Base-by-base conservation (phyloP, 345 rosid genomes). In the Eucalyptus melliodora region DNA sequence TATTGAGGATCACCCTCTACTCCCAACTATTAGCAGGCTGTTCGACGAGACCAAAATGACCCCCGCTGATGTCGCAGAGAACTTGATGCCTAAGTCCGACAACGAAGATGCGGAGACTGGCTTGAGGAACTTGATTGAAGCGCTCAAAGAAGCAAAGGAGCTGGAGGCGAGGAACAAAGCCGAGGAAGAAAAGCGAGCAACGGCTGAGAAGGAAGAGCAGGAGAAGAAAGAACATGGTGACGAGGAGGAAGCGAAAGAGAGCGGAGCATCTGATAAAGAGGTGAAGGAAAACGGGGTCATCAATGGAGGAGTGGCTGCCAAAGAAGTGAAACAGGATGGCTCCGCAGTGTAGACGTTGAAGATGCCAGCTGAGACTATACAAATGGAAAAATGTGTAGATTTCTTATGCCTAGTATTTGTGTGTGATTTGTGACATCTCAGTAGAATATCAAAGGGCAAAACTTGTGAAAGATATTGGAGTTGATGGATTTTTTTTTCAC, bases 41-140 rank as follows among this genome's bases (percentile, higher is more conserved):
- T 14, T 91, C 26, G 34, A 42, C 50, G 88, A 89, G 85, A 49
- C 88, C 31, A 55, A 89, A 37, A 89, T 89, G 89, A 86, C 88
- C 23, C 89, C 90, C 4, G 92, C 92, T 6, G 91, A 91, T 30
- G 91, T 91, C 5, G 92, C 89, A 5, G 92, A 91, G 87, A 81
- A 88, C 89, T 56, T 91, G 90, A 89, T 89, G 88, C 90, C 89
- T 69, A 91, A 91, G 85, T 86, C 87, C 3, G 14, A 47, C 26
- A 40, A 37, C 2, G 87, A 87, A 21, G 60, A 81, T 60, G 53
- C 26, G 14, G 90, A 86, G n/a, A 42, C 50, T 50, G 53, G 88
- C 55, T 42, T 89, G 86, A 87, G 40, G 89, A 91, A 50, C 67
- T 27, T 60, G 67, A 60, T 60, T 12, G 67, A 12, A 27, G 40